A percentile compares a stretch with the other conserved stretches of the same genome.
Evolutionary conservation across 495 filamentous ascomycete species (phyloP).

Genomic region (Geopyxis carbonaria): DNA sequence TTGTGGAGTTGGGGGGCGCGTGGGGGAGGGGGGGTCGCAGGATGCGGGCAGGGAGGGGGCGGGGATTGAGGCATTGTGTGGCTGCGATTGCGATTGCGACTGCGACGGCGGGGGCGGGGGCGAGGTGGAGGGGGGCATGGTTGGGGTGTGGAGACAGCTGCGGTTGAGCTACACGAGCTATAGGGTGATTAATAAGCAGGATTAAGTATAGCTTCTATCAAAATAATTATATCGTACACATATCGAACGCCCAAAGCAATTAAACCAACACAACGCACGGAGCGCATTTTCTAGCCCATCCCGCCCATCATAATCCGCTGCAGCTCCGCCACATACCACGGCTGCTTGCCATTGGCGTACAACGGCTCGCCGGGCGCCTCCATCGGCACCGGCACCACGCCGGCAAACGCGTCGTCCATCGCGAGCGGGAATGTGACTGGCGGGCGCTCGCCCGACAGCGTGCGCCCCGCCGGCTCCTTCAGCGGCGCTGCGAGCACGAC

Average conservation of each 20-base stretch:
- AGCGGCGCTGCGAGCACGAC: slow-evolving; percentile 54
- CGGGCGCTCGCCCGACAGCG: neutral
- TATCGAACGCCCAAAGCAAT: neutral
- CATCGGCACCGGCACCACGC: slow-evolving; percentile 55
- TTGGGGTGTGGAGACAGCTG: neutral
- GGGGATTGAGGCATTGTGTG: too few relatives aligned
- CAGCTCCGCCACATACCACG: slow-evolving; percentile 37
- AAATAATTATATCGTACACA: too few relatives aligned
- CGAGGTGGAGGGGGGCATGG: neutral
- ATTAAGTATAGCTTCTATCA: too few relatives aligned
- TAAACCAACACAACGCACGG: too few relatives aligned
- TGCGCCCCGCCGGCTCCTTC: slow-evolving; percentile 4
- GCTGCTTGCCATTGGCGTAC: slow-evolving; percentile 29
- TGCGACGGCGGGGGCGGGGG: neutral
- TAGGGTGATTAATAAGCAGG: neutral
- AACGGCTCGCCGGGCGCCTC: slow-evolving; percentile 38
- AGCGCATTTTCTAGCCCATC: too few relatives aligned
- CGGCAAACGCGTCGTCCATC: slow-evolving; percentile 37
- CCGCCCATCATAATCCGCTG: too few relatives aligned
- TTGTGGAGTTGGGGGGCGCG: slow-evolving; percentile 51
- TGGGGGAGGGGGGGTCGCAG: slow-evolving; percentile 60
- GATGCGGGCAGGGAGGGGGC: slow-evolving; percentile 44
- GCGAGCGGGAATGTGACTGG: too few relatives aligned
- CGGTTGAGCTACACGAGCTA: neutral
- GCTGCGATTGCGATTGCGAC: too few relatives aligned